Evolutionary conservation across 2,329 filamentous ascomycete genomes (phyloP), one percentile per base, ranked within the genome.

Genomic region (Bipolaris gigantea): DNA sequence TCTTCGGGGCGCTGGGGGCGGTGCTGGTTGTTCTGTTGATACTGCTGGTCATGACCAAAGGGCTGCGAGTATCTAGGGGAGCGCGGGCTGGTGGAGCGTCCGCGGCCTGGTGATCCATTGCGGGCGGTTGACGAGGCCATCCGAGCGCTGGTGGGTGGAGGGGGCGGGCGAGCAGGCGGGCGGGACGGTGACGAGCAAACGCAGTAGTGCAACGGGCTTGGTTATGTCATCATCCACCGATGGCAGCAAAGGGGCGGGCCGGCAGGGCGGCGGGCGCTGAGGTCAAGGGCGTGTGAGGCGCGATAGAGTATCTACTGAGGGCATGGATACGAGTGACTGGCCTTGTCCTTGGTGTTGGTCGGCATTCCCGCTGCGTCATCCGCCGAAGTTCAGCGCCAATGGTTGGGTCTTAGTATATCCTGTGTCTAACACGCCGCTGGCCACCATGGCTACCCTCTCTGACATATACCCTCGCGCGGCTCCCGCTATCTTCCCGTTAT

Each of bases 401-500:
- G 47, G 30, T 56, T 55, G 59, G 57, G 42, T 42, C 27, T 30
- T 30, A 30, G 27, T 42, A 27, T 40, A 40, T 21, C 40, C 27
- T 30, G 27, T 30, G 13, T 46, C 27, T 7, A 42, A n/a, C 48
- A 18, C 39, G 15, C 2, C 41, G 51, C 47, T 38, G 41, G 34
- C 32, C 10, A 18, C 30, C n/a, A 60, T 58, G 52, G 51, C 47
- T 48, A 5, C 45, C 32, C n/a, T 43, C 43, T 57, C 57, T 30
- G 27, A 30, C 27, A 30, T 30, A 30, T 30, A 30, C 27, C 10
- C 27, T 30, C 27, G 27, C 52, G 48, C 46, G 50, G 36, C 39
- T 48, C 23, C 46, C 11, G 43, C 48, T 32, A n/a, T 36, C 19
- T 19, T 23, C 39, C 16, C 15, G 76, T 60, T 49, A 99, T 99